phyloP scores from a whole-genome alignment of 2,329 filamentous ascomycete species.

The Herpotrichia juniperi region DNA sequence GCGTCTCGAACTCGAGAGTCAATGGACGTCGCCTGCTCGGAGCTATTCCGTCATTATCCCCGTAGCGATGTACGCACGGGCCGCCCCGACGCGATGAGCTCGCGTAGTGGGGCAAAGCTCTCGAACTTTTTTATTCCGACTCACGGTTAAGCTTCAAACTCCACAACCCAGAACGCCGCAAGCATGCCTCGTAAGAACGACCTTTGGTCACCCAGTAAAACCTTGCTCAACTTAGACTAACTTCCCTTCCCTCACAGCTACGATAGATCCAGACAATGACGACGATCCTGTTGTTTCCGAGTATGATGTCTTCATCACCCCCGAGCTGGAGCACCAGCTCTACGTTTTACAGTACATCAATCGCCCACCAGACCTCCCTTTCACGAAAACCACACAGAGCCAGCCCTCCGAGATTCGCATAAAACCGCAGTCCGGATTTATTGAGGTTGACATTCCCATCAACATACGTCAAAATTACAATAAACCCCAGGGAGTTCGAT shows the following conservation, averaged over 20 bases:
- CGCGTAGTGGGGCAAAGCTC: slow-evolving; percentile 23
- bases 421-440: slow-evolving; percentile 80
- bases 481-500: slow-evolving; percentile 78
- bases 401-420: slow-evolving; percentile 77
- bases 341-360: slow-evolving; percentile 91
- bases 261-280: slow-evolving; percentile 6
- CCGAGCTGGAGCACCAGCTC: slow-evolving; percentile 63
- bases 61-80: slow-evolving; percentile 25
- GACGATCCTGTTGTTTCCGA: slow-evolving; percentile 56
- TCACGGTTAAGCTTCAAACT: no score
- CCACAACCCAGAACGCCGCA: slow-evolving; percentile 2
- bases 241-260: background rate
- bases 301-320: slow-evolving; percentile 89
- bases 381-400: slow-evolving; percentile 59
- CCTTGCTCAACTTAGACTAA: background rate
- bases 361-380: slow-evolving; percentile 68
- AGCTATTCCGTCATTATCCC: slow-evolving; percentile 39
- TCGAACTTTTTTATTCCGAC: slow-evolving; percentile 22
- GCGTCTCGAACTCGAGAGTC: background rate
- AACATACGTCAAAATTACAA: slow-evolving; percentile 77
- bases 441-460: slow-evolving; percentile 91
- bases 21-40: slow-evolving; percentile 15
- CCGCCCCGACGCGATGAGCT: slow-evolving; percentile 21
- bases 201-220: slow-evolving; percentile 6
- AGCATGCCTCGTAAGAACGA: slow-evolving; percentile 35